A percentile compares a stretch with the other conserved stretches of the same genome.
phyloP scores from a whole-genome alignment of 1,139 yeast species.

The Diutina sp. region DNA sequence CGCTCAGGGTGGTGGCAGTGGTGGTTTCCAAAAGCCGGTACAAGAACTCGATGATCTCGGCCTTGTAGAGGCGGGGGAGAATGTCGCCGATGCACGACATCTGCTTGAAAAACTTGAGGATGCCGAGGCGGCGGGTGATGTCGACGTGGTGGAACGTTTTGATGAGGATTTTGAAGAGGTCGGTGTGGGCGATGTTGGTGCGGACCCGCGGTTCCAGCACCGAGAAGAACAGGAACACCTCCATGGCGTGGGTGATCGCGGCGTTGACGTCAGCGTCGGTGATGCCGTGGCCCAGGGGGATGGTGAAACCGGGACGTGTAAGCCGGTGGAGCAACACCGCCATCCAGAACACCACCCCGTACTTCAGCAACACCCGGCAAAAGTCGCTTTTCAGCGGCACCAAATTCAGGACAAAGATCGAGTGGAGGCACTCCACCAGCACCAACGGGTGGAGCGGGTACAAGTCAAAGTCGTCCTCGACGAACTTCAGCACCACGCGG shows the following conservation, averaged over 20 bases:
- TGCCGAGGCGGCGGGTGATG: slow-evolving; percentile 19
- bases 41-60: slow-evolving; percentile 31
- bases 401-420: slow-evolving; percentile 28
- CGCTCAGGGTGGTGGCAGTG: slow-evolving; percentile 13
- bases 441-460: slow-evolving; percentile 33
- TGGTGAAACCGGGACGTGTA: slow-evolving; percentile 5
- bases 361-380: slow-evolving; percentile 39
- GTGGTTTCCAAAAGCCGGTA: slow-evolving; percentile 19
- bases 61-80: slow-evolving; percentile 21
- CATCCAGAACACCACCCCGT: slow-evolving; percentile 38
- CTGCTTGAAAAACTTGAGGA: slow-evolving; percentile 30
- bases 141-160: slow-evolving; percentile 22
- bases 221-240: slow-evolving; percentile 24
- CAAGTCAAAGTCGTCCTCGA: slow-evolving; percentile 40
- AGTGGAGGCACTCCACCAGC: slow-evolving; percentile 34
- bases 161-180: slow-evolving; percentile 32
- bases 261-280: slow-evolving; percentile 9
- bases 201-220: slow-evolving; percentile 33
- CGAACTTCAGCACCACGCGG: slow-evolving; percentile 32
- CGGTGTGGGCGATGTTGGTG: slow-evolving; percentile 25
- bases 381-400: slow-evolving; percentile 38
- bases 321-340: slow-evolving; percentile 28
- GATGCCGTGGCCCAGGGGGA: slow-evolving; percentile 6
- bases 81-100: slow-evolving; percentile 28
- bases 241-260: slow-evolving; percentile 10